A percentile compares a stretch with the other conserved stretches of the same genome.
These are phyloP conservation scores for Debaryomyces subglobosus DNA, from an alignment of 1,139 yeast genomes.

Conservation along the genomic window DNA sequence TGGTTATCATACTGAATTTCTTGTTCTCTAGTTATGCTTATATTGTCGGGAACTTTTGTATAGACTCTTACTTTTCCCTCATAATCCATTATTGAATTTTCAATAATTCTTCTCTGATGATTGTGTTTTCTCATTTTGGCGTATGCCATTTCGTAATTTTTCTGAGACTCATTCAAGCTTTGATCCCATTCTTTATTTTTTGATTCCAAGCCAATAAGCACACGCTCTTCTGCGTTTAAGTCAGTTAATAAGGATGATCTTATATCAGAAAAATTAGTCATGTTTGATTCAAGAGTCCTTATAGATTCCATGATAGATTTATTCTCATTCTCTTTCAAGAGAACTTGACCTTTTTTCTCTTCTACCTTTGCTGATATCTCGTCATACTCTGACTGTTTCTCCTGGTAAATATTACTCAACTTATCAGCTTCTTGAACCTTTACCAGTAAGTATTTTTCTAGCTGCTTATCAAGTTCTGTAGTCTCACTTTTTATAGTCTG, in stretches of 20 bases:
- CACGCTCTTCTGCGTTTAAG: slow-evolving; percentile 13
- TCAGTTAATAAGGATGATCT: slow-evolving; percentile 14
- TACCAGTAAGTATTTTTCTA: slow-evolving; percentile 18
- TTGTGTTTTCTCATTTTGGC: slow-evolving; percentile 26
- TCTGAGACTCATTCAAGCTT: slow-evolving; percentile 12
- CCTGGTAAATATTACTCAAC: slow-evolving; percentile 18
- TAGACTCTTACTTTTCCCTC: slow-evolving; percentile 42
- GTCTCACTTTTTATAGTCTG: slow-evolving; percentile 20
- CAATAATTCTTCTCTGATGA: slow-evolving; percentile 42
- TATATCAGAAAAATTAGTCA: slow-evolving; percentile 17
- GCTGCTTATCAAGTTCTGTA: slow-evolving; percentile 21
- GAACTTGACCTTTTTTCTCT: slow-evolving; percentile 11
- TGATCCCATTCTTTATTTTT: slow-evolving; percentile 15
- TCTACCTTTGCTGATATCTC: slow-evolving; percentile 7
- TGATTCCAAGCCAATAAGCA: slow-evolving; percentile 11
- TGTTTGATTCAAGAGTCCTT: slow-evolving; percentile 14
- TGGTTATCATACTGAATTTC: slow-evolving; percentile 5
- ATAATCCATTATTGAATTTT: slow-evolving; percentile 55
- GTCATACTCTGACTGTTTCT: slow-evolving; percentile 12
- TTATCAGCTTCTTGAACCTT: slow-evolving; percentile 21
- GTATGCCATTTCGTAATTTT: slow-evolving; percentile 14
- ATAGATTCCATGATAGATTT: slow-evolving; percentile 1
- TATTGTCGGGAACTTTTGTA: slow-evolving; percentile 15
- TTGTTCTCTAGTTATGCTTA: background rate
- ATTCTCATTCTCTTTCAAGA: slow-evolving; percentile 10